Conservation (phyloP, 2,329 filamentous ascomycete species). For the Diaporthe capsici region DNA sequence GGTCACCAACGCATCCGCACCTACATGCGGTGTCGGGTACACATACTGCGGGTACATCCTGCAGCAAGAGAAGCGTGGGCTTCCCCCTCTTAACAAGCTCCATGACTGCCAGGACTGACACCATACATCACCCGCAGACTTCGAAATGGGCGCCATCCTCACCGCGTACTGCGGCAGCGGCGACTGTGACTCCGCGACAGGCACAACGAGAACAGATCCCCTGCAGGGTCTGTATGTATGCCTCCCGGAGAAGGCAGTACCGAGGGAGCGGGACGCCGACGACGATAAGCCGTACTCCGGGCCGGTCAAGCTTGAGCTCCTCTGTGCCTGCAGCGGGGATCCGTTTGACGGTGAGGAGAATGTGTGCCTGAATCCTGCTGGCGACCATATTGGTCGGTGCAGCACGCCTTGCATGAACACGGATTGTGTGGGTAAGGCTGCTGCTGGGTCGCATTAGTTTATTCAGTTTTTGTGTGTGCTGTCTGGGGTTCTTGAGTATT, state of each 20-base stretch:
- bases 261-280: constrained; percentile 26
- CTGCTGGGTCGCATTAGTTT: not conserved
- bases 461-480: not conserved
- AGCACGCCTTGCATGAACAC: constrained; percentile 36
- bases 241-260: constrained; percentile 35
- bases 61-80: constrained; percentile 37
- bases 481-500: not conserved
- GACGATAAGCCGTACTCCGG: constrained; percentile 38
- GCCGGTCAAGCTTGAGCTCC: constrained; percentile 40
- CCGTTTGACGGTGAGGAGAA: constrained; percentile 32
- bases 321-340: constrained; percentile 41
- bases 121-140: constrained; percentile 4
- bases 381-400: constrained; percentile 41
- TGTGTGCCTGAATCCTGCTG: constrained; percentile 40
- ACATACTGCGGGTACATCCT: constrained; percentile 42
- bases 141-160: constrained; percentile 39
- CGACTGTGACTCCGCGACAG: constrained; percentile 32
- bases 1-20: constrained; percentile 13
- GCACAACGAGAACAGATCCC: constrained; percentile 39
- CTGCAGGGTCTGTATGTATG: constrained; percentile 39
- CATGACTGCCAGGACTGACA: not conserved
- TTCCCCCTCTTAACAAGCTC: no score
- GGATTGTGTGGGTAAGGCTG: not conserved
- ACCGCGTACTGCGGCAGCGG: constrained; percentile 41
- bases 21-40: constrained; percentile 39